Evolutionary conservation across 164 flowering plant genomes (phyloP).

Genomic region (Stephania cephalantha): DNA sequence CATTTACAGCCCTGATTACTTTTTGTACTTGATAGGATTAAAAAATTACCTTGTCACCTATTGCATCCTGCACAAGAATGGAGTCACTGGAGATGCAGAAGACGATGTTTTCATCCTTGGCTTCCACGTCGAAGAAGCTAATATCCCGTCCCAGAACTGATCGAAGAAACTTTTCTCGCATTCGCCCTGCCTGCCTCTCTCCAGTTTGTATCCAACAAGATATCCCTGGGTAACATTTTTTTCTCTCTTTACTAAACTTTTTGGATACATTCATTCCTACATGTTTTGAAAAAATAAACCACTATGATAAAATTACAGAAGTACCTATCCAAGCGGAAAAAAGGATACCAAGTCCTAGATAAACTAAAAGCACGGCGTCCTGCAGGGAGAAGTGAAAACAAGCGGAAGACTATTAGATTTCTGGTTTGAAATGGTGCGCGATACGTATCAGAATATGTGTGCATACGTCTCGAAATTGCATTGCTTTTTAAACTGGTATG

Average conservation of each 20-base stretch:
- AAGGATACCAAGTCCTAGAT: background rate
- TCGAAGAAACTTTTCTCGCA: slow-evolving; percentile 57
- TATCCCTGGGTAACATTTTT: slow-evolving; percentile 34
- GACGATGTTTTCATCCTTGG: slow-evolving; percentile 41
- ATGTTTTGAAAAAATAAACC: background rate
- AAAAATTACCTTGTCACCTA: slow-evolving; percentile 62
- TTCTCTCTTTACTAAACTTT: too few species aligned
- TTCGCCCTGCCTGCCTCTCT: slow-evolving; percentile 59
- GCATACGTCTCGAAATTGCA: too few species aligned
- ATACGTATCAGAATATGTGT: too few species aligned
- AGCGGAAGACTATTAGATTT: too few species aligned
- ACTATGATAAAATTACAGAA: background rate
- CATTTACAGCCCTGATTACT: background rate
- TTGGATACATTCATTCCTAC: background rate
- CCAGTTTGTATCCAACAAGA: slow-evolving; percentile 77
- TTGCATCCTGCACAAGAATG: slow-evolving; percentile 71
- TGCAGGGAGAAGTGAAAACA: background rate
- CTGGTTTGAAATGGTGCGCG: too few species aligned
- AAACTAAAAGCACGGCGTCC: background rate
- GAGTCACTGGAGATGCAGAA: slow-evolving; percentile 67
- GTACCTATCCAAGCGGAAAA: background rate
- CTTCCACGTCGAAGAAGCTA: slow-evolving; percentile 57
- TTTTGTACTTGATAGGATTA: background rate
- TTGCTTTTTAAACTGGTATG: too few species aligned
- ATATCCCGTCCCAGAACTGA: slow-evolving; percentile 49